Base-by-base conservation (phyloP, 2,329 filamentous ascomycete genomes). In the Xylariales sp. region DNA sequence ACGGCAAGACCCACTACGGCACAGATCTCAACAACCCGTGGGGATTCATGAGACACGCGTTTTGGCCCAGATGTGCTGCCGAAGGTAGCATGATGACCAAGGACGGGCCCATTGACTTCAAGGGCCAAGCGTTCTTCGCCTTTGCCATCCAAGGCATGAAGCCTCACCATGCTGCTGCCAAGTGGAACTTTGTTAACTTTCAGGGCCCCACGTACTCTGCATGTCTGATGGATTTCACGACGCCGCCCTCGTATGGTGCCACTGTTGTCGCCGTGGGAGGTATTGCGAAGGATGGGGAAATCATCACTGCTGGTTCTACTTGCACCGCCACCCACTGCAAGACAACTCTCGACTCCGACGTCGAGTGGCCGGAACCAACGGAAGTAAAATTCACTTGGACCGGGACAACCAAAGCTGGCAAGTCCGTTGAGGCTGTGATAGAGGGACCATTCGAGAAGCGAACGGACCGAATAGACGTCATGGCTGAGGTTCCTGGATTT, bases 121-220 rank as follows among this genome's bases (percentile, higher is more conserved):
- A 80, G 57, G 91, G 91, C 43, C 79, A 74, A 48, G 89, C 82
- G 22, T 71, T 94, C 56, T 91, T 89, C 66, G 74, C 84, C 51
- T 85, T 93, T 63, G 90, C 88, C 29, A 70, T 97, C 38, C 93
- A 97, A 69, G 93, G 90, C 62, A 97, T 97, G 91, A 98, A 98
- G 76, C 93, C 93, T 29, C 93, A 98, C 64, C 94, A 98, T 62
- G 86, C 89, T 45, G 90, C 91, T 47, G 82, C 86, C 21, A 81
- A 78, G 49, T 98, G 93, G 93, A 95, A 93, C 67, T 98, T 96
- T 70, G 75, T 80, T 64, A 80, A 90, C 67, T 95, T 95, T 71
- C 90, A 97, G 62, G 84, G 87, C 11, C 84, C 88, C 16, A 88
- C 74, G 15, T 86, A 88, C 69, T 93, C 90, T 20, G 91, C 90